Evolutionary conservation across 163 green algal species (phyloP).

Genomic region (Scenedesmus sp.): DNA sequence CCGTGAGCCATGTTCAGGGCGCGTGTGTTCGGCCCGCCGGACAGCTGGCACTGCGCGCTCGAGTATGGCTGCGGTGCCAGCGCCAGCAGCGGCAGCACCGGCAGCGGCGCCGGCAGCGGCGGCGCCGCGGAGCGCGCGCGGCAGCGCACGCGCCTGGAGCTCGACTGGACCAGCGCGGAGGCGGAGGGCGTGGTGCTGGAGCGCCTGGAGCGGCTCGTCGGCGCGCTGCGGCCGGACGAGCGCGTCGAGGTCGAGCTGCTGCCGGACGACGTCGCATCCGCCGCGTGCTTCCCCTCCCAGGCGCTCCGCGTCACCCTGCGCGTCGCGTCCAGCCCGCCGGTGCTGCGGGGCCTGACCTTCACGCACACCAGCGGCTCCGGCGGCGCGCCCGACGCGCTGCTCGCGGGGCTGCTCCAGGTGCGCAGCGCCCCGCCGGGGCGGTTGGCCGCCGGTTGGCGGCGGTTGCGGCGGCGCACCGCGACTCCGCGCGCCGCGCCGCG

Average conservation of each 20-base stretch:
- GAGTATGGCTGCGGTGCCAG: conserved; percentile 20
- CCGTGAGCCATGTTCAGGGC: conserved; percentile 40
- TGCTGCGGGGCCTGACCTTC: conserved; percentile 45
- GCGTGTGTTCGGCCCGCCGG: conserved; percentile 30
- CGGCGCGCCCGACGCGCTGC: conserved; percentile 40
- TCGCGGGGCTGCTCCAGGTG: conserved; percentile 56
- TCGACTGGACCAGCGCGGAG: conserved; percentile 31
- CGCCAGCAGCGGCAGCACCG: background rate
- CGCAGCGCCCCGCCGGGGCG: too few species aligned
- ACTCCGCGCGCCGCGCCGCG: too few species aligned
- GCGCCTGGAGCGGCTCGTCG: conserved; percentile 24
- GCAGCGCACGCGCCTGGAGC: conserved; percentile 22
- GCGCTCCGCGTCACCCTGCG: background rate
- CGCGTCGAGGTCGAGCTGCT: background rate
- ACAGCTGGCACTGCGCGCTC: conserved; percentile 21
- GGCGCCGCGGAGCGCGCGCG: too few species aligned
- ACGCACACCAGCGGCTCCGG: conserved; percentile 20
- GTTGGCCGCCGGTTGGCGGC: too few species aligned
- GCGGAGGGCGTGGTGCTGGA: conserved; percentile 1
- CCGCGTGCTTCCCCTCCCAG: conserved; percentile 13
- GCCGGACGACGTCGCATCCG: background rate
- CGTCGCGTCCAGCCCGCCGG: conserved; percentile 12
- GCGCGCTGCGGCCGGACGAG: conserved; percentile 12
- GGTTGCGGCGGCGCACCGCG: too few species aligned
- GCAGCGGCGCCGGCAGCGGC: conserved; percentile 5